These are phyloP conservation scores for Phytopythium litorale DNA, from an alignment of 352 stramenopile genomes.

Conservation along the genomic window DNA sequence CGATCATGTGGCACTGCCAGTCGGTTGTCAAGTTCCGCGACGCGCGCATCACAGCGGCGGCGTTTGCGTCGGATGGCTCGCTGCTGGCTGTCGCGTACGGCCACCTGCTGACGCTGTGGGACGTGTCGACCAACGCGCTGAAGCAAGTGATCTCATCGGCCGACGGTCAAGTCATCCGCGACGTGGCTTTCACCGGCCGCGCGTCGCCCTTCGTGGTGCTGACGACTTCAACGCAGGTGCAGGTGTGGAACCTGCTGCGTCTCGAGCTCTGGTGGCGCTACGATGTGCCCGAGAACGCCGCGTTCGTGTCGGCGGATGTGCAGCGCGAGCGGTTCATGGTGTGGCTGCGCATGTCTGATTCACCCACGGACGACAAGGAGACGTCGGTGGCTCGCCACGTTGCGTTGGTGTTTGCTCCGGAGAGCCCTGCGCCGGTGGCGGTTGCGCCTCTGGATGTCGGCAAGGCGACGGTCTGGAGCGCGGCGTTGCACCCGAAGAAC, in stretches of 20 bases:
- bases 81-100: conserved; percentile 82
- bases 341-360: conserved; percentile 16
- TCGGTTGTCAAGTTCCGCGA: conserved; percentile 77
- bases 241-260: conserved; percentile 75
- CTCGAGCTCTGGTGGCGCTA: conserved; percentile 74
- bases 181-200: conserved; percentile 56
- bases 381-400: conserved; percentile 20
- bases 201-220: conserved; percentile 65
- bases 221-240: conserved; percentile 46
- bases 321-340: conserved; percentile 52
- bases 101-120: conserved; percentile 82
- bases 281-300: conserved; percentile 29
- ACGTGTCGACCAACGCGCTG: conserved; percentile 71
- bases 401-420: conserved; percentile 43
- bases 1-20: conserved; percentile 67
- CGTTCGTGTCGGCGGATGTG: conserved; percentile 28
- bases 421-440: conserved; percentile 40
- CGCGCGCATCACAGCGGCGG: conserved; percentile 57
- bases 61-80: conserved; percentile 73
- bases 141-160: conserved; percentile 66
- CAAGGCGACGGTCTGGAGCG: conserved; percentile 33
- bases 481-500: conserved; percentile 54
- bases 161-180: conserved; percentile 43
- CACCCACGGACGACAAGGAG: conserved; percentile 8
- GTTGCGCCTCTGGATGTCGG: conserved; percentile 39